A percentile compares a stretch with the other conserved stretches of the same genome.
These are phyloP conservation scores for Nemania bipapillata DNA, from an alignment of 2,329 filamentous ascomycete genomes.

Conservation along the genomic window DNA sequence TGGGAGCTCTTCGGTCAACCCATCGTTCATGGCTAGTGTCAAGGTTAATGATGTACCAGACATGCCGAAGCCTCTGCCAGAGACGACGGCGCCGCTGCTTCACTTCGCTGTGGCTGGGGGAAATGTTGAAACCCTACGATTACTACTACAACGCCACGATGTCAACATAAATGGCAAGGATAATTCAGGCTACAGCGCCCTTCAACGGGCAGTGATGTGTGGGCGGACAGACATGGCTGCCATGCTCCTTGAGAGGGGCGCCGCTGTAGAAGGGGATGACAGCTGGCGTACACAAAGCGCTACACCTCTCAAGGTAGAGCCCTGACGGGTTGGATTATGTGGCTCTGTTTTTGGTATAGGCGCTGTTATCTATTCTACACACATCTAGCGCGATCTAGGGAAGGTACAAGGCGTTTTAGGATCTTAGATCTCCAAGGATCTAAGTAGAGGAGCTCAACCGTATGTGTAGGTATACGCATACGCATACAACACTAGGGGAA, in stretches of 20 bases:
- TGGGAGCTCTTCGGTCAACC: conserved; percentile 43
- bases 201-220: conserved; percentile 50
- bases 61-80: conserved; percentile 44
- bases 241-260: conserved; percentile 50
- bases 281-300: conserved; percentile 24
- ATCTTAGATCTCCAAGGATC: conserved; percentile 18
- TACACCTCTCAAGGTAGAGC: conserved; percentile 20
- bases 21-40: conserved; percentile 33
- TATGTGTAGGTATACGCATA: too few relatives aligned
- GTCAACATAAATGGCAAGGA: conserved; percentile 50
- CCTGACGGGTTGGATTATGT: conserved; percentile 1
- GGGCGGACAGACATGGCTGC: conserved; percentile 51
- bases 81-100: conserved; percentile 49
- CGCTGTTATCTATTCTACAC: conserved; percentile 5
- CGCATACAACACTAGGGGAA: conserved; percentile 20
- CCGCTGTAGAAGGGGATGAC: conserved; percentile 46
- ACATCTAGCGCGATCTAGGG: neutral
- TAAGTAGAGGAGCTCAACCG: conserved; percentile 18
- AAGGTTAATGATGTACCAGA: conserved; percentile 29
- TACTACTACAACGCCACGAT: conserved; percentile 48
- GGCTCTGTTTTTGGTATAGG: conserved; percentile 2
- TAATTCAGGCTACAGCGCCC: conserved; percentile 49
- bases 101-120: conserved; percentile 51
- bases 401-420: conserved; percentile 30
- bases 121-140: conserved; percentile 47